Percentiles rank a stretch among this genome's conserved stretches.
Evolutionary conservation across 768 basidiomycete genomes (phyloP).

Genomic region (Postia placenta): DNA sequence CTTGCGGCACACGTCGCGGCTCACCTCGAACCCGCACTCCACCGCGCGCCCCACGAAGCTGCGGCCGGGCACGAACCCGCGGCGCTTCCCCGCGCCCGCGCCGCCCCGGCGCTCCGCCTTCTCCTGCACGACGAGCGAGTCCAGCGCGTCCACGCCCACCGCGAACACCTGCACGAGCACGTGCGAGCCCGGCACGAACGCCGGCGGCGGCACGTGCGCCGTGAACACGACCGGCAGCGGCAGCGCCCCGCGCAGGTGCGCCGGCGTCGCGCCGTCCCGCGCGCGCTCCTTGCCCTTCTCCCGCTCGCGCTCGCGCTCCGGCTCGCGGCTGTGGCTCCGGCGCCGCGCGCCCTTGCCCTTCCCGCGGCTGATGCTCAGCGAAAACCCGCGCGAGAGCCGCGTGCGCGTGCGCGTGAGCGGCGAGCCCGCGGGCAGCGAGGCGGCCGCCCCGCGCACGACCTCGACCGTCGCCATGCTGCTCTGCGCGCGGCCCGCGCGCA

Average conservation of each 20-base stretch:
- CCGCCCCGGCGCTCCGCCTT: conserved; percentile 20
- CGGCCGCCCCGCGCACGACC: conserved; percentile 49
- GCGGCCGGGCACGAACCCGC: conserved; percentile 79
- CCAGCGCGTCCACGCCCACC: conserved; percentile 76
- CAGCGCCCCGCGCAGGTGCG: conserved; percentile 16
- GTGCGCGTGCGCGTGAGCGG: conserved; percentile 5
- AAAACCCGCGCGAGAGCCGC: conserved; percentile 17
- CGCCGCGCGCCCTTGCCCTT: background rate
- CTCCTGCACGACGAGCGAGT: conserved; percentile 59
- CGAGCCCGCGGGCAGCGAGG: conserved; percentile 4
- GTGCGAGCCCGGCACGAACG: conserved; percentile 58
- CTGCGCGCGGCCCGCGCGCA: conserved; percentile 72
- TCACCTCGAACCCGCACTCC: conserved; percentile 78
- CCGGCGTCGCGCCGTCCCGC: conserved; percentile 19
- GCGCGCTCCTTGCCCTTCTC: conserved; percentile 1
- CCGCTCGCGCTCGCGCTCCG: background rate
- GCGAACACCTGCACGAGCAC: conserved; percentile 87
- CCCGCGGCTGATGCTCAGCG: conserved; percentile 8
- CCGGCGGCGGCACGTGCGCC: conserved; percentile 53
- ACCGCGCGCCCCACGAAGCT: conserved; percentile 82
- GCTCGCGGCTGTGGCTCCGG: background rate
- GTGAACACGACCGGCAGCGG: conserved; percentile 23
- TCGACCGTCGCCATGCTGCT: conserved; percentile 88
- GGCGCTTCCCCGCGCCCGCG: conserved; percentile 15
- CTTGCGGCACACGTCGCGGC: conserved; percentile 48